Conservation (phyloP, 2,329 filamentous ascomycete species). For the Venturia asperata region DNA sequence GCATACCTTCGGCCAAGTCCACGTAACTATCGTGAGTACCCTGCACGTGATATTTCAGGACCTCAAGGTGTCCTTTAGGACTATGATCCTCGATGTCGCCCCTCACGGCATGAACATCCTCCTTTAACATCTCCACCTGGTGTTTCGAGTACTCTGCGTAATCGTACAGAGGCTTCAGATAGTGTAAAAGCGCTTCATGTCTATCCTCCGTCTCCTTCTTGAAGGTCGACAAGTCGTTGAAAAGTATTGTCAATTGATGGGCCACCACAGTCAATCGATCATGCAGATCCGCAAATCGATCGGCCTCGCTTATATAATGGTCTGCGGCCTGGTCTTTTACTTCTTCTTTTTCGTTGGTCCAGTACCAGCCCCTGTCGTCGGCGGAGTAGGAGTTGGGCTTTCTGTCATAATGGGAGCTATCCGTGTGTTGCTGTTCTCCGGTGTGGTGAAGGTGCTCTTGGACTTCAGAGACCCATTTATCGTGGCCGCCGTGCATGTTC, state of each 20-base stretch:
- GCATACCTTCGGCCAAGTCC: background rate
- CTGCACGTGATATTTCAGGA: background rate
- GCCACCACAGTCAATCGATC: conserved; percentile 69
- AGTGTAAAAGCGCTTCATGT: conserved; percentile 45
- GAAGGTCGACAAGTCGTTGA: conserved; percentile 48
- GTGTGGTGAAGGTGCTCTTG: conserved; percentile 31
- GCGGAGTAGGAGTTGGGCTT: background rate
- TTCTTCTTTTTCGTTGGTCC: conserved; percentile 14
- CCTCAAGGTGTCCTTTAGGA: background rate
- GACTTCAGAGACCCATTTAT: conserved; percentile 23
- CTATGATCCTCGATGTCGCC: background rate
- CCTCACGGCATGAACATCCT: background rate
- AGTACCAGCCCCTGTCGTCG: conserved; percentile 14
- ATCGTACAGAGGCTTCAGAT: conserved; percentile 9
- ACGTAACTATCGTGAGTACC: background rate
- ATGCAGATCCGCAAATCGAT: conserved; percentile 78
- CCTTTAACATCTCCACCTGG: background rate
- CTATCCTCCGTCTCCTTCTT: conserved; percentile 49
- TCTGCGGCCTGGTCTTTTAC: conserved; percentile 30
- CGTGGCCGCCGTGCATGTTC: conserved; percentile 18
- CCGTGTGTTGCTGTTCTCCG: background rate
- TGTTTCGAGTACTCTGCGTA: conserved; percentile 12
- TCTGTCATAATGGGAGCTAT: background rate
- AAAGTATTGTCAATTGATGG: conserved; percentile 60
- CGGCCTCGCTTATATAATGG: conserved; percentile 38